Conservation (phyloP, 2,329 filamentous ascomycete species). For the Nectriaceae sp. region DNA sequence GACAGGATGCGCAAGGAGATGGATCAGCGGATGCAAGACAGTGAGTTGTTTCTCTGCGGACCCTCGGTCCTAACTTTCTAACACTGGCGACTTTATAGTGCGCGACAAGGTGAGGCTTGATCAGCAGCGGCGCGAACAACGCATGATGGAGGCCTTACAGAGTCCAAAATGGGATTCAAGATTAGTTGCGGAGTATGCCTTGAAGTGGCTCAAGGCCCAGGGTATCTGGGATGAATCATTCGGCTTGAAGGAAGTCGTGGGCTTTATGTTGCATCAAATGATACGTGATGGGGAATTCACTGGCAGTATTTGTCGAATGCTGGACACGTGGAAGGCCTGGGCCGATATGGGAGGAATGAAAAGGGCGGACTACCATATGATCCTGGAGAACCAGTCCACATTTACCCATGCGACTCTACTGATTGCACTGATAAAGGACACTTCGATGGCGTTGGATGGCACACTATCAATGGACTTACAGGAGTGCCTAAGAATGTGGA, state of each 20-base stretch:
- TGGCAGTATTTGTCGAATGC: conserved; percentile 40
- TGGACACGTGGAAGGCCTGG: conserved; percentile 57
- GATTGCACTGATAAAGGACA: conserved; percentile 49
- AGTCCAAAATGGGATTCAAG: conserved; percentile 54
- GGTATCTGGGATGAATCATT: conserved; percentile 25
- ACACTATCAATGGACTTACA: conserved; percentile 54
- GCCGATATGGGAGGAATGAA: conserved; percentile 57
- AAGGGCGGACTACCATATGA: conserved; percentile 42
- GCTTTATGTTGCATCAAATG: conserved; percentile 53
- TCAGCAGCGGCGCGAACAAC: conserved; percentile 46
- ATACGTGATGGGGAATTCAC: conserved; percentile 50
- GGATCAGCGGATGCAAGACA: conserved; percentile 47
- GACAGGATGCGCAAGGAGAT: conserved; percentile 45
- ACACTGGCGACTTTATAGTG: conserved; percentile 34
- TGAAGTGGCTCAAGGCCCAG: conserved; percentile 45
- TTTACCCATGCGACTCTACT: conserved; percentile 53
- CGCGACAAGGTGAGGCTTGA: conserved; percentile 42
- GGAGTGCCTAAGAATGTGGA: conserved; percentile 57
- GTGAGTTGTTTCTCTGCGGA: too few species aligned
- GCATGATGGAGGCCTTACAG: conserved; percentile 52
- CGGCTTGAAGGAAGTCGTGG: conserved; percentile 43
- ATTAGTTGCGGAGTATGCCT: conserved; percentile 45
- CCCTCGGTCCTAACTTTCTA: too few species aligned
- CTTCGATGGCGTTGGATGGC: conserved; percentile 47
- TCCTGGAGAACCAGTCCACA: conserved; percentile 39